A percentile compares a stretch with the other conserved stretches of the same genome.
Conservation (phyloP, 1,284 basidiomycete genomes). For the Apiotrichum sp. region DNA sequence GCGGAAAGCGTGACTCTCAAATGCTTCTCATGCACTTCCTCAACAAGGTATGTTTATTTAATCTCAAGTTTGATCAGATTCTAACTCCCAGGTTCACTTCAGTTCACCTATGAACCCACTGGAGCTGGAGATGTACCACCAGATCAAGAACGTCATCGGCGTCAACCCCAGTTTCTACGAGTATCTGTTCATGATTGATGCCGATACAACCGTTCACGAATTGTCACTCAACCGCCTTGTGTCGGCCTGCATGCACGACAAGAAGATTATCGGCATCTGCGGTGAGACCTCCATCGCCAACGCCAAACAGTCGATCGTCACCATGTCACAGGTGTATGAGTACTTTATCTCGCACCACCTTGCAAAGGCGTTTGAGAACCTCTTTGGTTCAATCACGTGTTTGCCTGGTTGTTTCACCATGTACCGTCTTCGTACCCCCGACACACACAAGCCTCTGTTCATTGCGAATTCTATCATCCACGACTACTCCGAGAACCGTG, state of each 20-base stretch:
- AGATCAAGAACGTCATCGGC: constrained; percentile 98
- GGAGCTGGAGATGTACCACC: constrained; percentile 95
- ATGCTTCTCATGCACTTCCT: constrained; percentile 91
- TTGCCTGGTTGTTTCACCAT: constrained; percentile 96
- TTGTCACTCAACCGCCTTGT: constrained; percentile 83
- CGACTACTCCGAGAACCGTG: constrained; percentile 88
- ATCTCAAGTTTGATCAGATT: not conserved
- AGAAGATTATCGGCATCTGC: constrained; percentile 94
- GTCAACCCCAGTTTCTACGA: constrained; percentile 98
- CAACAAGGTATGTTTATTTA: constrained; percentile 57
- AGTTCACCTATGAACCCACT: constrained; percentile 91
- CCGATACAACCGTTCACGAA: constrained; percentile 80
- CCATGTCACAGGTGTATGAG: constrained; percentile 99
- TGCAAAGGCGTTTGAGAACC: constrained; percentile 90
- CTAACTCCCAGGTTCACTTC: constrained; percentile 66
- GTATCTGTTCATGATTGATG: constrained; percentile 95
- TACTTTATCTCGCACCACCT: constrained; percentile 99
- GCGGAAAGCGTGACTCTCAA: constrained; percentile 97
- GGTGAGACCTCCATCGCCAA: constrained; percentile 93
- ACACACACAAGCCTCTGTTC: constrained; percentile 94
- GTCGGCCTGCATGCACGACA: constrained; percentile 66
- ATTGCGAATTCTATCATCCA: constrained; percentile 94
- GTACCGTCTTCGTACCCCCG: constrained; percentile 89
- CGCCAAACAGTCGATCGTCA: constrained; percentile 85
- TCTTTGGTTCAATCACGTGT: constrained; percentile 97